These are phyloP conservation scores for Ananas comosus DNA, from an alignment of 176 grass and related monocot species.

Conservation along the genomic window DNA sequence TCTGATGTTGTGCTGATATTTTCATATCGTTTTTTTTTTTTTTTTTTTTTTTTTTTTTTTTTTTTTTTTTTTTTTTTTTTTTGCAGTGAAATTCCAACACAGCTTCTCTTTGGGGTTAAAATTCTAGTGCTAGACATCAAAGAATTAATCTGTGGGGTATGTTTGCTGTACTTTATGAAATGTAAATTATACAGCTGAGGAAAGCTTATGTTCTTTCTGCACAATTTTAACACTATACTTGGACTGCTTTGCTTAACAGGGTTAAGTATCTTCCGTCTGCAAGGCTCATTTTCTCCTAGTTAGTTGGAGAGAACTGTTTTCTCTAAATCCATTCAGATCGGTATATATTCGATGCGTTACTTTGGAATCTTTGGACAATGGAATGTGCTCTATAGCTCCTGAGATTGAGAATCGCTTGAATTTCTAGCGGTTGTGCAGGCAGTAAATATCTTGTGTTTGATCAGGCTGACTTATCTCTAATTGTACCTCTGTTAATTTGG, in stretches of 20 bases:
- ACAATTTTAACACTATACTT: slow-evolving; percentile 23
- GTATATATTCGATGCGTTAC: slow-evolving; percentile 20
- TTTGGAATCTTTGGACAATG: slow-evolving; percentile 6
- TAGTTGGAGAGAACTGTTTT: slow-evolving; percentile 27
- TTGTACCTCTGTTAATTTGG: not conserved
- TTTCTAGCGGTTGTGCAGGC: not conserved
- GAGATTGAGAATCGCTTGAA: slow-evolving; percentile 2
- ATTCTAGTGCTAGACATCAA: slow-evolving; percentile 22
- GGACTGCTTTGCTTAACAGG: slow-evolving; percentile 21
- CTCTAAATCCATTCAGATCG: slow-evolving; percentile 30
- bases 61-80: slow-evolving; percentile 11
- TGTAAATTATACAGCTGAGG: slow-evolving; percentile 1
- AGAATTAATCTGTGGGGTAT: slow-evolving; percentile 31
- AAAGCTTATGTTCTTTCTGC: slow-evolving; percentile 12
- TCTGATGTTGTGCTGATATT: slow-evolving; percentile 7
- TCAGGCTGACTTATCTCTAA: not conserved
- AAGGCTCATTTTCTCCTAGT: slow-evolving; percentile 25
- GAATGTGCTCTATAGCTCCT: slow-evolving; percentile 16
- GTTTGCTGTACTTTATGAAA: slow-evolving; percentile 10
- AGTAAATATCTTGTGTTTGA: not conserved
- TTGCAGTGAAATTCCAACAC: slow-evolving; percentile 33
- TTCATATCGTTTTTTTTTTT: not conserved
- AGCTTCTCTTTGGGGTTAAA: slow-evolving; percentile 15
- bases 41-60: slow-evolving; percentile 7
- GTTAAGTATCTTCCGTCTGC: slow-evolving; percentile 39